Base-by-base conservation (phyloP, 208 protist genomes). In the Leishmania turanica region DNA sequence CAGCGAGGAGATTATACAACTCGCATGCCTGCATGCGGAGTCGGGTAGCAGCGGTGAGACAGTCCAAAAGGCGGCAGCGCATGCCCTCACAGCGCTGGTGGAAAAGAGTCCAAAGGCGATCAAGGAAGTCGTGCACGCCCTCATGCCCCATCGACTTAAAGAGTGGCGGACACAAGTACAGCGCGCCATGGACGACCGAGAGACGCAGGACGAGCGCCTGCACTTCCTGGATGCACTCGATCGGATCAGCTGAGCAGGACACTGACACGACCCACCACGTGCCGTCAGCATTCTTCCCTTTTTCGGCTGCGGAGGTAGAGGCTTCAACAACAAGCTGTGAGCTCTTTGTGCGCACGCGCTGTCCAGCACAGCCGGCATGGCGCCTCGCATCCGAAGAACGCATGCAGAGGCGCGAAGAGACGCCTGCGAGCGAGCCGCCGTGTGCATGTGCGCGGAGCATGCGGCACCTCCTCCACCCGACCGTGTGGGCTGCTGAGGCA, bases 51-150 rank as follows among this genome's bases (percentile, higher is more conserved):
- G 64, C n/a, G 73, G 83, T 51, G 86, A 86, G 47, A 79, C 83
- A 2, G 70, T 93, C n/a, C 88, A 93, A 73, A 85, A 74, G 40
- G 79, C 86, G 1, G 86, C 82, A 17, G 91, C 91, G 27, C 84
- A 79, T n/a, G 73, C 68, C 62, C 84, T 95, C 37, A 31, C 79
- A 21, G 65, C 75, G 21, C 56, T 90, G 40, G 49, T 85, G 11
- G 60, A 73, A 8, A 93, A 90, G 77, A 89, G 79, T 21, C 81
- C 80, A 24, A 77, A 79, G 15, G 72, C 49, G 15, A 84, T 91
- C 8, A 87, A 84, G 70, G 66, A 66, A 40, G 72, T 71, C 3
- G 64, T 95, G 72, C 77, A 79, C 53, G 74, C 83, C 17, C 58
- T 75, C 24, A 88, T 87, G 84, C 84, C 86, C 21, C 75, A 79